A percentile compares a stretch with the other conserved stretches of the same genome.
phyloP scores from a whole-genome alignment of 768 basidiomycete genomes.

The Tephrocybe rancida region DNA sequence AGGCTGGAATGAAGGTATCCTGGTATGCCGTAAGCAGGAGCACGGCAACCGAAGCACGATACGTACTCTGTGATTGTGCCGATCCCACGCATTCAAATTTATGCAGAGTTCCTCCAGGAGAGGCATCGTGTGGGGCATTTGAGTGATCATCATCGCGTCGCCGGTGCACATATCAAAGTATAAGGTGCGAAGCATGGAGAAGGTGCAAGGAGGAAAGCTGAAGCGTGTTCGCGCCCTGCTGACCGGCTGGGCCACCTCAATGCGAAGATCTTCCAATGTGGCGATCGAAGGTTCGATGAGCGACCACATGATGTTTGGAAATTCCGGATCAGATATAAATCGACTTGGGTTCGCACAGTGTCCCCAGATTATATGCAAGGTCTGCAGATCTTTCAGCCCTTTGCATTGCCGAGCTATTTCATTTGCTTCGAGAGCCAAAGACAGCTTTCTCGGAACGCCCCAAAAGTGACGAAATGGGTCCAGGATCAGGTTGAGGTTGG shows the following conservation, averaged over 20 bases:
- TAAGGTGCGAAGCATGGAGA: background rate
- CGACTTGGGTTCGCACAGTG: background rate
- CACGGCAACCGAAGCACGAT: background rate
- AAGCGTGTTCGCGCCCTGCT: background rate
- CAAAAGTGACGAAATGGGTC: background rate
- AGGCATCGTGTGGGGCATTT: background rate
- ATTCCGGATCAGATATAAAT: background rate
- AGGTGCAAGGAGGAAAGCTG: background rate
- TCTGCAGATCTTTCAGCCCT: background rate
- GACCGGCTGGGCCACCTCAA: background rate
- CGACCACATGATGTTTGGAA: background rate
- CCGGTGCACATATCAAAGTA: background rate
- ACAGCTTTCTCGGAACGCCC: background rate
- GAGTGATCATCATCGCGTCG: background rate
- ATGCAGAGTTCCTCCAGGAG: slow-evolving; percentile 3
- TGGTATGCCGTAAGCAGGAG: background rate
- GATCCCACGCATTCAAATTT: background rate
- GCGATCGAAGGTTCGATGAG: background rate
- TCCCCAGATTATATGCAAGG: background rate
- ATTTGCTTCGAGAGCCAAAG: slow-evolving; percentile 1
- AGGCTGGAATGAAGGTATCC: background rate
- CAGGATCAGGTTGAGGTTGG: background rate
- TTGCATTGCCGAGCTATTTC: background rate
- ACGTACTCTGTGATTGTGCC: background rate
- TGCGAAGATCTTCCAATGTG: background rate